Evolutionary conservation across 345 rosid species (phyloP).

Genomic region (Dovyalis caffra): DNA sequence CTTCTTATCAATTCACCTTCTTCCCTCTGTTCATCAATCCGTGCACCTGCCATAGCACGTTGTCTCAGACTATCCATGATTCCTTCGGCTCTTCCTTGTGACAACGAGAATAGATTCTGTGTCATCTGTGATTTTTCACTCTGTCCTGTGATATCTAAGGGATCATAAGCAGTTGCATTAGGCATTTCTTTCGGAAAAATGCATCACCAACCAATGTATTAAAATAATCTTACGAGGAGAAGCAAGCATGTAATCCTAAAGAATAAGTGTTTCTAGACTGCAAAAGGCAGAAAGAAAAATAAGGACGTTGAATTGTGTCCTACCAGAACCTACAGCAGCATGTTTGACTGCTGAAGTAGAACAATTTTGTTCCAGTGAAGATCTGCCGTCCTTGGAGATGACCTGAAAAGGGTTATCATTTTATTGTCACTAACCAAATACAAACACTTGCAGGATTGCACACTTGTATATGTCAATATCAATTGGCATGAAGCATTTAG

Average conservation of each 20-base stretch:
- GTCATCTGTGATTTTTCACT: constrained; percentile 20
- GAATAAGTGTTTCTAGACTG: no score
- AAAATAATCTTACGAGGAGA: neutral
- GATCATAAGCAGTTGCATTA: neutral
- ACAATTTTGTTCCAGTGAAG: constrained; percentile 24
- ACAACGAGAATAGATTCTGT: constrained; percentile 18
- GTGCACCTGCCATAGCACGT: constrained; percentile 27
- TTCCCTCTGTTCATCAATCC: constrained; percentile 21
- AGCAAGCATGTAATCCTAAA: neutral
- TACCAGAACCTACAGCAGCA: constrained; percentile 39
- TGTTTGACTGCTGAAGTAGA: constrained; percentile 23
- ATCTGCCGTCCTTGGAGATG: constrained; percentile 47
- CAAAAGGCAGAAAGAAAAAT: neutral
- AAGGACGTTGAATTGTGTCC: neutral
- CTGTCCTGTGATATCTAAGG: constrained; percentile 32
- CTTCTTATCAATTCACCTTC: constrained; percentile 9
- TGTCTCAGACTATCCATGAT: constrained; percentile 44
- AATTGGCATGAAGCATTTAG: neutral
- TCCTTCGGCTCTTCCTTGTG: constrained; percentile 45
- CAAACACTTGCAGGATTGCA: neutral
- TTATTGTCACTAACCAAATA: no score
- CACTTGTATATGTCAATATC: neutral
- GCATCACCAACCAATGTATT: neutral
- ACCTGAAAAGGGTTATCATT: constrained; percentile 44
- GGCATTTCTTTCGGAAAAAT: neutral